Evolutionary conservation across 2,329 filamentous ascomycete genomes (phyloP).

Genomic region (Sarocladium strictum): DNA sequence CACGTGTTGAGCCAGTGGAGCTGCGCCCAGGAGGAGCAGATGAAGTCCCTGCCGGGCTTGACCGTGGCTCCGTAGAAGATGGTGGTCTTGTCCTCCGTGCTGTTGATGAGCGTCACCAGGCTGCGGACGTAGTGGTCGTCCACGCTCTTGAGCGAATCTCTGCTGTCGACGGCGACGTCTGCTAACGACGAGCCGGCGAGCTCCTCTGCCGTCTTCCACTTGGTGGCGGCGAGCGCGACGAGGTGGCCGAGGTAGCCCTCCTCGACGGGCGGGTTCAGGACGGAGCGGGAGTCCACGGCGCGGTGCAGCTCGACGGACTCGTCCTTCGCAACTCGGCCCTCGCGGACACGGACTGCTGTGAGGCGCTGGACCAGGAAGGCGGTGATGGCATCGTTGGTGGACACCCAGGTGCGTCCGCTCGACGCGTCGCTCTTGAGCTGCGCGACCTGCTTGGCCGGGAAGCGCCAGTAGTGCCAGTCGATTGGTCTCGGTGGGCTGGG

Average conservation of each 20-base stretch:
- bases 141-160: neutral
- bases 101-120: constrained; percentile 6
- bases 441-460: neutral
- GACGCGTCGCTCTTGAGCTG: neutral
- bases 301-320: constrained; percentile 1
- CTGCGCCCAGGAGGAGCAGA: constrained; percentile 4
- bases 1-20: neutral
- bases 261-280: neutral
- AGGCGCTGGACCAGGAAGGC: constrained; percentile 8
- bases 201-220: neutral
- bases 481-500: neutral
- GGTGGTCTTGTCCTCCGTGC: constrained; percentile 4
- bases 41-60: constrained; percentile 4
- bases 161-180: neutral
- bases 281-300: neutral
- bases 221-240: neutral
- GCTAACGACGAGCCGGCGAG: neutral
- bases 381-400: constrained; percentile 8
- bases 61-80: constrained; percentile 2
- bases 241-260: constrained; percentile 6
- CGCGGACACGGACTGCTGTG: constrained; percentile 1
- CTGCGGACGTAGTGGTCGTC: constrained; percentile 5
- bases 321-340: neutral
- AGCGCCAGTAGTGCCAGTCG: neutral
- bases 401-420: constrained; percentile 6